Base-by-base conservation (phyloP, 148 eudicot genomes). In the Arbutus unedo region DNA sequence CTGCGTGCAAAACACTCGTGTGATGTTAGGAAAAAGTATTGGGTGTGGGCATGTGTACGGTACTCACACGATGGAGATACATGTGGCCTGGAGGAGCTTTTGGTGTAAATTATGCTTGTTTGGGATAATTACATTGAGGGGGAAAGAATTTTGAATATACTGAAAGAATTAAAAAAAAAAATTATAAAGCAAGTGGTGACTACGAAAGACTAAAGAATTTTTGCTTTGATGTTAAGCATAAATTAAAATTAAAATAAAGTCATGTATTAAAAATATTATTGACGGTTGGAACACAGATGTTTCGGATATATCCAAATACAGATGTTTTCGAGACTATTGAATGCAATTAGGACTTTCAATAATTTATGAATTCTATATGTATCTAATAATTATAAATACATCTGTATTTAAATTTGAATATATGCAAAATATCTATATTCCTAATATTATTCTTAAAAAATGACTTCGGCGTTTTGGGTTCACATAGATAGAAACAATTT, bases 1-100 rank as follows among this genome's bases (percentile, higher is more conserved):
- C 88, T 0, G 80, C 87, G 45, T 92, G 95, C 67, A 49, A 86
- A 1, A 89, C 95, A 2, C 84, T 87, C 0, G 85, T 87, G 5
- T 87, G 87, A 87, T 70, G 10, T 50, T 0, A 38, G 41, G n/a
- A 5, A 1, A 8, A 64, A 47, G 47, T 3, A 67, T 67, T 8
- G 10, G 25, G 64, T 41, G 67, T 11, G 41, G 76, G 19, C n/a
- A 77, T 53, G 67, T 53, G 76, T 67, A 66, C 11, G 23, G 9
- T 49, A 19, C 10, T 43, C 25, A 16, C 9, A 44, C 16, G 31
- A 19, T 5, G 10, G 25, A 8, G 50, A n/a, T 76, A 38, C 2
- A 4, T 9, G 19, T 44, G 68, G 16, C 43, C 45, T 38, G 72
- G 13, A 23, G 18, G n/a, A 11, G 43, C 50, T 19, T 31, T 1